phyloP scores from a whole-genome alignment of 495 filamentous ascomycete genomes.

The Trichocladium uniseriatum region DNA sequence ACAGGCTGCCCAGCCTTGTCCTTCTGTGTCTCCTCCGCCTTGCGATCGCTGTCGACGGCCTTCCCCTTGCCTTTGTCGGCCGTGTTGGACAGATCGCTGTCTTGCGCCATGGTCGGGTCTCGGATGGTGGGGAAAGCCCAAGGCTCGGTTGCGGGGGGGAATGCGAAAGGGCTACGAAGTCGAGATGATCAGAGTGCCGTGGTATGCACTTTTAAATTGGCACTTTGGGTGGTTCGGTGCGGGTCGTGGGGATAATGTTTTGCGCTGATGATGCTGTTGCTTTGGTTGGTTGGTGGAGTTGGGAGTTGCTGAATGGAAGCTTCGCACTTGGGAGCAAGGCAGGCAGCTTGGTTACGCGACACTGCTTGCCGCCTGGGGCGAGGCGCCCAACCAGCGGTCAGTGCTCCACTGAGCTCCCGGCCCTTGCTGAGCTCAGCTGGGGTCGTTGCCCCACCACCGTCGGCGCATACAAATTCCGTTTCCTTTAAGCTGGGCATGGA shows the following conservation, averaged over 20 bases:
- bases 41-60: conserved; percentile 54
- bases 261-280: neutral
- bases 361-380: conserved; percentile 31
- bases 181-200: neutral
- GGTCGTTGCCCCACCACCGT: neutral
- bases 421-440: neutral
- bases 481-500: neutral
- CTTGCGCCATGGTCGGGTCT: conserved; percentile 66
- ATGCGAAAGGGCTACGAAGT: neutral
- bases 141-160: conserved; percentile 1
- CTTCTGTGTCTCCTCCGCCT: conserved; percentile 57
- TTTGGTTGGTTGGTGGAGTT: conserved; percentile 9
- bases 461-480: conserved; percentile 12
- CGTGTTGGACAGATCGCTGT: conserved; percentile 73
- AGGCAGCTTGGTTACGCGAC: conserved; percentile 35
- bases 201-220: neutral
- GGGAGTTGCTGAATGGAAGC: conserved; percentile 16
- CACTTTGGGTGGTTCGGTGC: neutral
- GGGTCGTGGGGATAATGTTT: neutral
- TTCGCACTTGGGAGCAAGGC: conserved; percentile 18
- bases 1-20: conserved; percentile 57
- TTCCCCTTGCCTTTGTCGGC: conserved; percentile 96
- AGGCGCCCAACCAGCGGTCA: conserved; percentile 23
- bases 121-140: conserved; percentile 3
- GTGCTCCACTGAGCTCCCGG: conserved; percentile 9